Evolutionary conservation across 179 eudicot species (phyloP), one percentile per base, ranked within the genome.

Genomic region (Actinidia chinensis): DNA sequence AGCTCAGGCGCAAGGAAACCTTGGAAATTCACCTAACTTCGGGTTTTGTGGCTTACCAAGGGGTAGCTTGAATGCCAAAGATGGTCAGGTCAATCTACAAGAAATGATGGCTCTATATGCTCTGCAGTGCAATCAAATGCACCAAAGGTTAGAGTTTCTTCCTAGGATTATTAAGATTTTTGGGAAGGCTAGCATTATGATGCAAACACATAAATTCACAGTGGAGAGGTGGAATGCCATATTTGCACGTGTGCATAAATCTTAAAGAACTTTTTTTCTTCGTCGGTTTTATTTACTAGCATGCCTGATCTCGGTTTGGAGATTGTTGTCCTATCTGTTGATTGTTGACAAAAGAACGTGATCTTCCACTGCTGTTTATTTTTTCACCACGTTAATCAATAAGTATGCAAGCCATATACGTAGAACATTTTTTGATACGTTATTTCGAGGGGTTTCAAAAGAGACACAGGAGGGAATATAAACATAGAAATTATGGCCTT

Each of bases 61-160:
- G 87, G 97, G 92, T 76, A 86, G 68, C 72, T 79, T 91, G 85
- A 94, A 85, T 86, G 78, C 86, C 51, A 93, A 94, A 88, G 98
- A 94, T 86, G 96, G 89, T 76, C n/a, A n/a, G n/a, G n/a, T n/a
- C 98, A 91, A 83, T 87, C 92, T 36, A 71, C 89, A 25, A 89
- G 97, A 85, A 94, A 89, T 81, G 98, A 94, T 79, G 96, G 87
- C 74, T 81, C 89, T 33, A 79, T 90, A 68, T 91, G 98, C 87
- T 93, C 97, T 69, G 96, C 94, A 1, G 90, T 85, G 80, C 98
- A 92, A 74, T 84, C 94, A 20, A 91, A 86, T 87, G 91, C 98
- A 56, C 92, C 96, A 59, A 95, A 94, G 98, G 98, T 93, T 48
- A 33, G 81, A 71, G 9, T 10, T n/a, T n/a, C n/a, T n/a, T n/a